These are phyloP conservation scores for Trichoderma parareesei DNA, from an alignment of 495 filamentous ascomycete genomes.

Conservation along the genomic window DNA sequence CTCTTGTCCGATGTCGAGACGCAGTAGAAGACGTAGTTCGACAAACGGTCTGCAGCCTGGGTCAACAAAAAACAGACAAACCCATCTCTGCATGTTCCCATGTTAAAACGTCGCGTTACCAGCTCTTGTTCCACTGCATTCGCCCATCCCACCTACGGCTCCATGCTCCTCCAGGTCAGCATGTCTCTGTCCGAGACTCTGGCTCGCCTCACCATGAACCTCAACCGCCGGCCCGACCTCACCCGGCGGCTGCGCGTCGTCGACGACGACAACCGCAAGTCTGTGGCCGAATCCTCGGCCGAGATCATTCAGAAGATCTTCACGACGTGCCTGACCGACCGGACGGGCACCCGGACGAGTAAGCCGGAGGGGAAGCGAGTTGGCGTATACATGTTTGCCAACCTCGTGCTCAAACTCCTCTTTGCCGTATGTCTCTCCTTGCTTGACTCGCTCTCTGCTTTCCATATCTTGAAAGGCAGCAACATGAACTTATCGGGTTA, in stretches of 20 bases:
- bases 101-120: background rate
- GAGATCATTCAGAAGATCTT: slow-evolving; percentile 86
- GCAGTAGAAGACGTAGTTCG: too few species aligned
- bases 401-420: slow-evolving; percentile 79
- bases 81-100: background rate
- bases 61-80: background rate
- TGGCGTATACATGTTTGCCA: slow-evolving; percentile 85
- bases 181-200: slow-evolving; percentile 69
- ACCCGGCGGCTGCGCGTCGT: slow-evolving; percentile 46
- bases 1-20: too few species aligned
- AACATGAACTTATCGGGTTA: background rate
- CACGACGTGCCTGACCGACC: slow-evolving; percentile 81
- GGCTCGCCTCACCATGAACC: slow-evolving; percentile 67
- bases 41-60: too few species aligned
- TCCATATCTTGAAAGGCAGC: background rate
- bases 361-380: slow-evolving; percentile 74
- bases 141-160: slow-evolving; percentile 66
- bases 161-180: slow-evolving; percentile 67
- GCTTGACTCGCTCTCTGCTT: background rate
- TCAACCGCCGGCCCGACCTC: slow-evolving; percentile 69
- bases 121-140: slow-evolving; percentile 76
- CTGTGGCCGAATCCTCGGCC: slow-evolving; percentile 73
- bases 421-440: slow-evolving; percentile 53
- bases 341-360: slow-evolving; percentile 49
- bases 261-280: slow-evolving; percentile 54